Percentiles rank a stretch among this genome's conserved stretches.
These are phyloP conservation scores for Clarkia xantiana DNA, from an alignment of 345 rosid species.

Conservation along the genomic window DNA sequence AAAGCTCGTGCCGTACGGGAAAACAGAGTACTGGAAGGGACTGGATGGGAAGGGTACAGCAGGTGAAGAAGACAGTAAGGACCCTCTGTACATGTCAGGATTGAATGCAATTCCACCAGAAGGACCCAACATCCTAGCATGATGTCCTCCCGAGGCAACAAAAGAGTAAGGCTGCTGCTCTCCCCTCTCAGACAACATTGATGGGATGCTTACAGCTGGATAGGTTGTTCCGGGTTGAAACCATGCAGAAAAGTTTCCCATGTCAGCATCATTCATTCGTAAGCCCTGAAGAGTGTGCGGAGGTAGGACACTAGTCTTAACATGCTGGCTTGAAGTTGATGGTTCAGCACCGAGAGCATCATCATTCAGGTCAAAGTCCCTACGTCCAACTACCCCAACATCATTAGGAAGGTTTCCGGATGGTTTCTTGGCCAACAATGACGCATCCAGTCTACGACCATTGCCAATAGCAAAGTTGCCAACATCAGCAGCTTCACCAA, in stretches of 20 bases:
- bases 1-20: slow-evolving; percentile 48
- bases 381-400: slow-evolving; percentile 12
- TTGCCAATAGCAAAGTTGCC: slow-evolving; percentile 22
- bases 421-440: too few relatives aligned
- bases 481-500: slow-evolving; percentile 42
- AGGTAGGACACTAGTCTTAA: slow-evolving; percentile 27
- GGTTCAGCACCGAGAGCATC: slow-evolving; percentile 59
- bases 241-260: slow-evolving; percentile 38
- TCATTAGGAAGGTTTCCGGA: too few relatives aligned
- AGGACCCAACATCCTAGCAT: slow-evolving; percentile 54
- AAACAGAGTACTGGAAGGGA: slow-evolving; percentile 55
- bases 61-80: slow-evolving; percentile 68
- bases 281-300: slow-evolving; percentile 36
- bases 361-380: slow-evolving; percentile 84
- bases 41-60: slow-evolving; percentile 52
- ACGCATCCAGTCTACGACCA: slow-evolving; percentile 21
- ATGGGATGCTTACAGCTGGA: slow-evolving; percentile 45
- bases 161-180: slow-evolving; percentile 43
- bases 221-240: slow-evolving; percentile 41
- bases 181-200: slow-evolving; percentile 48
- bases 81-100: slow-evolving; percentile 54
- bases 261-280: slow-evolving; percentile 30
- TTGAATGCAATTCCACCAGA: slow-evolving; percentile 35
- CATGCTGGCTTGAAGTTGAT: slow-evolving; percentile 16
- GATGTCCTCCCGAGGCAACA: slow-evolving; percentile 42